Evolutionary conservation across 164 flowering plant species (phyloP), one percentile per base, ranked within the genome.

Genomic region (Kalanchoe fedtschenkoi): DNA sequence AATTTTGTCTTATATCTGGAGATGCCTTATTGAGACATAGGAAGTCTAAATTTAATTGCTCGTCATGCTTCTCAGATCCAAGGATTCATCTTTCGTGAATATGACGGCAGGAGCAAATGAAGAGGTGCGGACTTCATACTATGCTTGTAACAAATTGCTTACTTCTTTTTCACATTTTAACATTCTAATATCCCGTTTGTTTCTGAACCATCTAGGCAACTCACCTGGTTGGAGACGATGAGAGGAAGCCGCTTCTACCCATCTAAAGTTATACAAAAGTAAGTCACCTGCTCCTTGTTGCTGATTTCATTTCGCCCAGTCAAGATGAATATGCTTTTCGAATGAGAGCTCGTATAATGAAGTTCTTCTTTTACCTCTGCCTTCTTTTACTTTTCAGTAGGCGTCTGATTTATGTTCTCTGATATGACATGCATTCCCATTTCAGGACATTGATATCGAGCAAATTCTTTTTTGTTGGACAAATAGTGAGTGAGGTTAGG

Each of bases 51-150:
- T 9, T 21, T 28, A 14, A 11, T 19, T 51, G 29, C 21, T 51
- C 29, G 6, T 21, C 21, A 21, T 51, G 24, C 58, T 26, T 70
- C 60, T 38, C 84, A 86, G 95, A 79, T 68, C 79, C 6, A 83
- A 75, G 72, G 92, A 85, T 56, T 60, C 76, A 58, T 42, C 89
- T 41, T 81, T 90, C 72, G 62, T 93, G 34, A 76, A 88, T 62
- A 88, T 93, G 83, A 69, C 99, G 37, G 97, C 95, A 17, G 99
- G 89, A 66, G 99, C 96, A 64, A 85, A 80, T 84, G 97, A 89
- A 33, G 98, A 89, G 78, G 99, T 93, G 69, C 62, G 76, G 39
- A 37, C 11, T 51, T 26, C 56, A 44, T 19, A 15, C 51, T 44
- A 22, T 17, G 24, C n/a, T 42, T 42, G 2, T 19, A 44, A 44